A percentile compares a stretch with the other conserved stretches of the same genome.
Evolutionary conservation across 345 rosid genomes (phyloP).

Genomic region (Pistacia vera): DNA sequence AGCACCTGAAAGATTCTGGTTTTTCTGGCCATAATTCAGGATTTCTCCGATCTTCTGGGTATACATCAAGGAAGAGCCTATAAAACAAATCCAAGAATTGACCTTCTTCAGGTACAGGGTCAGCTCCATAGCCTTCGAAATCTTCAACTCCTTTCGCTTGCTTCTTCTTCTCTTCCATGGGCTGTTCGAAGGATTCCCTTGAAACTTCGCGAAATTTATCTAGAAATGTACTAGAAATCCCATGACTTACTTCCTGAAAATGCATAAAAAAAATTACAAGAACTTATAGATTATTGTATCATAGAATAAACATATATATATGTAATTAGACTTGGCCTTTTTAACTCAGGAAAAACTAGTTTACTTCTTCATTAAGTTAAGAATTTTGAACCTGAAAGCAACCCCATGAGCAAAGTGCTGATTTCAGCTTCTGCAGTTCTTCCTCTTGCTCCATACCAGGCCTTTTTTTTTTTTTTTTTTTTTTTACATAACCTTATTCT

Average conservation of each 20-base stretch:
- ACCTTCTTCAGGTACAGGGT: constrained; percentile 45
- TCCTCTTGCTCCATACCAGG: constrained; percentile 10
- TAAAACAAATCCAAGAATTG: constrained; percentile 59
- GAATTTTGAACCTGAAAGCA: too few relatives aligned
- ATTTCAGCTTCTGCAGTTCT: constrained; percentile 31
- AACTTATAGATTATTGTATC: too few relatives aligned
- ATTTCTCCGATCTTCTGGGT: constrained; percentile 37
- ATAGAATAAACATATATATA: too few relatives aligned
- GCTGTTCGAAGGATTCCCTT: constrained; percentile 45
- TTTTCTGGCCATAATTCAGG: constrained; percentile 48
- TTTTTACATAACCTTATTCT: too few relatives aligned
- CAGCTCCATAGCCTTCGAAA: constrained; percentile 56
- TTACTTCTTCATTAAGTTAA: too few relatives aligned
- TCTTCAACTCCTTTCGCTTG: too few relatives aligned
- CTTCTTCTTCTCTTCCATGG: constrained; percentile 55
- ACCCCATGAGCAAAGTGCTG: too few relatives aligned
- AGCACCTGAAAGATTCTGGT: constrained; percentile 54
- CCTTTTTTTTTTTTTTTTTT: neutral
- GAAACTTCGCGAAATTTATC: constrained; percentile 34
- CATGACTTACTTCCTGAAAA: constrained; percentile 57
- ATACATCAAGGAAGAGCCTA: constrained; percentile 42
- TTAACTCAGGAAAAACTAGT: too few relatives aligned
- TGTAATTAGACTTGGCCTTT: too few relatives aligned
- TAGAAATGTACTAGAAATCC: constrained; percentile 37
- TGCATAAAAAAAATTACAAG: too few relatives aligned